Evolutionary conservation across 2,329 filamentous ascomycete genomes (phyloP).

Genomic region (Penicillium sp.): DNA sequence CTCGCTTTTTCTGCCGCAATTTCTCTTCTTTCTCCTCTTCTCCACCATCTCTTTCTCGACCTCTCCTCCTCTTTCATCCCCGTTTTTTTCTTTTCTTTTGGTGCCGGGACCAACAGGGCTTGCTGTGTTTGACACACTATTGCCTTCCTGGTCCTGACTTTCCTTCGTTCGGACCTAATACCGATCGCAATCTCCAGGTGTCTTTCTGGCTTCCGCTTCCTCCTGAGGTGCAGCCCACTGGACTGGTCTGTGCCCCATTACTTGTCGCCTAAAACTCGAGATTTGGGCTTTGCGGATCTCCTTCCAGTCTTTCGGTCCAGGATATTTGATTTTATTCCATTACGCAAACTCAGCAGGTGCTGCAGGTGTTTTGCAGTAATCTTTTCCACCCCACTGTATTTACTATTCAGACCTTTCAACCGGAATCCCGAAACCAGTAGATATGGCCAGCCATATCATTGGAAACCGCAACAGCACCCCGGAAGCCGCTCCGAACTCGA

Average conservation of each 20-base stretch:
- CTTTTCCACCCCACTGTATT: constrained; percentile 35
- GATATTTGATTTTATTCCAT: constrained; percentile 21
- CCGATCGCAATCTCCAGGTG: constrained; percentile 12
- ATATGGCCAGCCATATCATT: constrained; percentile 65
- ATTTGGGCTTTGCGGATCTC: constrained; percentile 26
- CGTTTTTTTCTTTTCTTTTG: constrained; percentile 25
- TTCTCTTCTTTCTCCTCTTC: constrained; percentile 20
- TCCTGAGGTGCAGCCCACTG: constrained; percentile 45
- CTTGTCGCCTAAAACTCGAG: constrained; percentile 31
- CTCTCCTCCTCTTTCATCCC: constrained; percentile 15
- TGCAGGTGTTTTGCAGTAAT: constrained; percentile 66
- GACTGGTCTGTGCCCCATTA: constrained; percentile 45
- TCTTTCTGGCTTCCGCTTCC: constrained; percentile 14
- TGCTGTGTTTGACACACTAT: constrained; percentile 50
- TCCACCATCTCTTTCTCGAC: constrained; percentile 18
- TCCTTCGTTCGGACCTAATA: constrained; percentile 34
- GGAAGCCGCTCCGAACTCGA: constrained; percentile 74
- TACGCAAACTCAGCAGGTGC: constrained; percentile 68
- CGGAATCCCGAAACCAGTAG: constrained; percentile 14
- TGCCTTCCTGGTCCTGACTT: constrained; percentile 37
- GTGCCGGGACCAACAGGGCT: constrained; percentile 28
- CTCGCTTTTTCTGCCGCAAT: constrained; percentile 17
- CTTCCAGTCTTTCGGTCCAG: constrained; percentile 17
- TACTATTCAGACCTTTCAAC: constrained; percentile 28
- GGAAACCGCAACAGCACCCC: constrained; percentile 96